These are phyloP conservation scores for Rhynchosporium graminicola DNA, from an alignment of 2,329 filamentous ascomycete genomes.

Conservation along the genomic window DNA sequence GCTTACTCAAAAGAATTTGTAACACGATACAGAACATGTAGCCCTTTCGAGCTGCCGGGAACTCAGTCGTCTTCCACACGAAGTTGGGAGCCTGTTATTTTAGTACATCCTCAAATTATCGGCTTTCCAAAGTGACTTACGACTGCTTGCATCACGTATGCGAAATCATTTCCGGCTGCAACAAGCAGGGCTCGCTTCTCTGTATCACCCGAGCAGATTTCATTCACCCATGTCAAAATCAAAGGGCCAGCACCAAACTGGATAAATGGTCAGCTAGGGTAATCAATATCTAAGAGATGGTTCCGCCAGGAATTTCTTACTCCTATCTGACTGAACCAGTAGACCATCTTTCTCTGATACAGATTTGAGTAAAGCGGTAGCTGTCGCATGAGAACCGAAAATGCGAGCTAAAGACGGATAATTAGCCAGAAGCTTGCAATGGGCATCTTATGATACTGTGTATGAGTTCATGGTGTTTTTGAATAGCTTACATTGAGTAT, in stretches of 20 bases:
- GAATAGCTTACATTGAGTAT: slow-evolving; percentile 39
- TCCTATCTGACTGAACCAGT: slow-evolving; percentile 44
- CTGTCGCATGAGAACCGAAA: slow-evolving; percentile 40
- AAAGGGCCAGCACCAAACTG: slow-evolving; percentile 43
- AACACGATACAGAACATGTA: slow-evolving; percentile 43
- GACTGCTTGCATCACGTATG: slow-evolving; percentile 64
- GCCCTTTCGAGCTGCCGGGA: slow-evolving; percentile 43
- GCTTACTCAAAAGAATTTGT: slow-evolving; percentile 42
- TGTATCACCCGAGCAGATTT: slow-evolving; percentile 56
- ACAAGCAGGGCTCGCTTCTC: slow-evolving; percentile 69
- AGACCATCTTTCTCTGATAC: slow-evolving; percentile 42
- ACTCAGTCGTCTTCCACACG: slow-evolving; percentile 46
- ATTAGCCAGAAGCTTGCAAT: neutral
- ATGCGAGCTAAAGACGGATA: slow-evolving; percentile 36
- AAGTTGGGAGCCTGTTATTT: slow-evolving; percentile 42
- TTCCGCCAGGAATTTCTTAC: slow-evolving; percentile 31
- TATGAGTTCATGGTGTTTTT: neutral
- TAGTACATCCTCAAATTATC: neutral
- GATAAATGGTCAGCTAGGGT: slow-evolving; percentile 9
- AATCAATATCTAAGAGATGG: neutral
- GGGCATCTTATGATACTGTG: too few species aligned
- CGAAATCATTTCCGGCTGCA: slow-evolving; percentile 68
- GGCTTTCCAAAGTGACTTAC: slow-evolving; percentile 26
- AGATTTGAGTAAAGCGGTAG: slow-evolving; percentile 44
- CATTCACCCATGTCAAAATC: slow-evolving; percentile 52